Evolutionary conservation across 2,329 filamentous ascomycete species (phyloP), one percentile per base, ranked within the genome.

Genomic region (Chrysoporthe austroafricana): DNA sequence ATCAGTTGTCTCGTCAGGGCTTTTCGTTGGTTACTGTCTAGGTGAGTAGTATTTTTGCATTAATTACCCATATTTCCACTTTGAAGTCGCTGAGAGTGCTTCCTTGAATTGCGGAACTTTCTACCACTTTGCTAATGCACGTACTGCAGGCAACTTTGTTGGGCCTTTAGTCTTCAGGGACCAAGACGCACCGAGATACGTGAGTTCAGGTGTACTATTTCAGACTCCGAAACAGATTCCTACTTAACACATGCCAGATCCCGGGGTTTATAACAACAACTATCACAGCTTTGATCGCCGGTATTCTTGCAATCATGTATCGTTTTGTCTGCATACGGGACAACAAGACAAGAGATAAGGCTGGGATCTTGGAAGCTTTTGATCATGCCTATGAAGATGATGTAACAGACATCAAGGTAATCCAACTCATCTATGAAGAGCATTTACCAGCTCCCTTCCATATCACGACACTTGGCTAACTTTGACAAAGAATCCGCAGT

Each of bases 1-100:
- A 1, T 80, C 80, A 1, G 75, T 85, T 1, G 80, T 80, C 1
- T 82, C 81, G 0, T 83, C 82, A 2, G 83, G 83, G 0, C 76
- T 85, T 6, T 85, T 83, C 62, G 79, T 85, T 26, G 84, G 83
- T 0, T 85, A 85, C 70, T 85, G 83, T 70, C 74, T 85, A 9
- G 82, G 81, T 81, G 68, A 60, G 69, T 64, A 26, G 2, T 26
- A 26, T 26, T 26, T 26, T 2, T 26, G 26, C 26, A 26, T 26
- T 26, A 26, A 26, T 26, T 26, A 26, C 26, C 26, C 26, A 26
- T 26, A 26, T 26, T 26, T 26, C 26, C 26, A 26, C 26, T 26
- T 26, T 26, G 26, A 26, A 26, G 26, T 26, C 26, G 26, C 26
- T 2, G 26, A 26, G 26, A 26, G 26, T 26, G 26, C 26, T 2